Conservation (phyloP, 1,284 basidiomycete species). For the Mrakiaceae sp. region DNA sequence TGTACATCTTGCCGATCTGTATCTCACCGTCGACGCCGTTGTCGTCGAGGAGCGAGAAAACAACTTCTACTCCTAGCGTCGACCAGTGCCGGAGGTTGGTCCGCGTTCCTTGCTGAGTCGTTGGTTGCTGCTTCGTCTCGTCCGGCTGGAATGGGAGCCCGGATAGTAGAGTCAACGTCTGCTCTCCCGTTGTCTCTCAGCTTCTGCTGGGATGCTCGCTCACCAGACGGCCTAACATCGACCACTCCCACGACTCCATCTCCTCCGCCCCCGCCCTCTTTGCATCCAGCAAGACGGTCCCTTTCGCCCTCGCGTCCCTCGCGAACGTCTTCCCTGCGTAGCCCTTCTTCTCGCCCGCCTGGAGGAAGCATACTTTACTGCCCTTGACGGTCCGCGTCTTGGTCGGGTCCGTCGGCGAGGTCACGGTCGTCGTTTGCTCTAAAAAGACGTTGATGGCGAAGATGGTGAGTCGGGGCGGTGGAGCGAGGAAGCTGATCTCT, state of each 20-base stretch:
- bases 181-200: too few species aligned
- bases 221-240: slow-evolving; percentile 4
- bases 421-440: slow-evolving; percentile 1
- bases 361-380: not conserved
- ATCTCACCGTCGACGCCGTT: too few species aligned
- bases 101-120: too few species aligned
- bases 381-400: not conserved
- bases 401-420: not conserved
- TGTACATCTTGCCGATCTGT: too few species aligned
- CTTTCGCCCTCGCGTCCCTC: not conserved
- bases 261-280: not conserved
- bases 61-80: too few species aligned
- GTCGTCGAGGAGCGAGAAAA: too few species aligned
- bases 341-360: slow-evolving; percentile 1
- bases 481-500: not conserved
- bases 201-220: not conserved
- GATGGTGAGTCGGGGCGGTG: not conserved
- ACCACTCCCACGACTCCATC: slow-evolving; percentile 3
- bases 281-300: not conserved
- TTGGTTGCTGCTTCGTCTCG: too few species aligned
- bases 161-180: too few species aligned
- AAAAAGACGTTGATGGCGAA: not conserved
- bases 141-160: too few species aligned
- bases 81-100: too few species aligned
- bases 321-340: slow-evolving; percentile 1